Conservation (phyloP, 139 green algal species). For the Coccomyxa sp. region DNA sequence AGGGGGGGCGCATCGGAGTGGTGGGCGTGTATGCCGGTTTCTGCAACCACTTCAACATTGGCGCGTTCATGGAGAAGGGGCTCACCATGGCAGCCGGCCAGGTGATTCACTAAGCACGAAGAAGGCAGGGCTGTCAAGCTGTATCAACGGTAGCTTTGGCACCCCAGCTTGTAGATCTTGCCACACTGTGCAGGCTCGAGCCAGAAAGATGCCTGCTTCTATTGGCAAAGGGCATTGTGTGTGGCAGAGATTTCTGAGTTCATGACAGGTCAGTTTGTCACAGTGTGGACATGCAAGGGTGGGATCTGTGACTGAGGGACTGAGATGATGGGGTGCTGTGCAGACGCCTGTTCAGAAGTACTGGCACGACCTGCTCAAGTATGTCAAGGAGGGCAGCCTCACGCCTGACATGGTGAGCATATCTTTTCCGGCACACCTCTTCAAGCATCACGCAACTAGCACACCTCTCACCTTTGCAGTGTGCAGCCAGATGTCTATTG, state of each 20-base stretch:
- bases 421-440: not conserved
- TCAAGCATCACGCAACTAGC: not conserved
- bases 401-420: conserved; percentile 9
- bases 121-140: too few species aligned
- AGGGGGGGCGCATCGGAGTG: conserved; percentile 35
- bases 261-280: too few species aligned
- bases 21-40: conserved; percentile 49
- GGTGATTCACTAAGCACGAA: too few species aligned
- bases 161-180: too few species aligned
- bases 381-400: conserved; percentile 22
- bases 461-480: not conserved
- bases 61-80: conserved; percentile 79
- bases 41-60: conserved; percentile 71
- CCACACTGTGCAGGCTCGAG: too few species aligned
- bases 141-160: too few species aligned
- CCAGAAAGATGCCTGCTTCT: too few species aligned
- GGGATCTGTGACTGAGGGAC: too few species aligned
- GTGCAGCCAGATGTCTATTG: not conserved
- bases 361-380: conserved; percentile 52
- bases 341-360: conserved; percentile 46
- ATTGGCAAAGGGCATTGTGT: too few species aligned
- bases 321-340: conserved; percentile 4
- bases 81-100: conserved; percentile 26
- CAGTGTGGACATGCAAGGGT: not conserved
- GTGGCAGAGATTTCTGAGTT: too few species aligned